Evolutionary conservation across 2,329 filamentous ascomycete species (phyloP), one percentile per base, ranked within the genome.

Genomic region (Claviceps paspali): DNA sequence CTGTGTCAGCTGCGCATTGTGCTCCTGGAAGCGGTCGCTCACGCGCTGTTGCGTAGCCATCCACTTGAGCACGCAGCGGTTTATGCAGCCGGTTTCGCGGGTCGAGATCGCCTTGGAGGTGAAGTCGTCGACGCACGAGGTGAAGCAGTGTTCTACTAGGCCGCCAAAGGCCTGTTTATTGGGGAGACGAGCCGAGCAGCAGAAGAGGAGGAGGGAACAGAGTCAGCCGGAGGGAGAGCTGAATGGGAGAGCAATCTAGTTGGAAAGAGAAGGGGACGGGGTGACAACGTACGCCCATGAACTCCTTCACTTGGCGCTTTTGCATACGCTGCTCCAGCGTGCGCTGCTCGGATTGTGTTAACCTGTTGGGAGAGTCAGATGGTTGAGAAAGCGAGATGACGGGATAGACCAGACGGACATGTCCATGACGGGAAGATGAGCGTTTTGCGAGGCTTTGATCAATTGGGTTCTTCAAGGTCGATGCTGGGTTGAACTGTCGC

Each of bases 261-360:
- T n/a, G 29, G 4, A 30, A 9, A 19, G 17, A n/a, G n/a, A 32
- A 17, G 15, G 33, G 2, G 33, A 30, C 7, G 31, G 21, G 21
- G 36, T 33, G 42, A 39, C 27, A 39, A 70, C 84, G 51, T 72
- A 96, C 91, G 53, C 76, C 82, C 80, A 96, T 94, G 59, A 98
- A 96, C 59, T 96, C 88, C 68, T 94, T 94, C 72, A 98, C 84
- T 66, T 98, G 91, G 65, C 91, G 92, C 66, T 83, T 82, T 69
- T 96, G 86, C 76, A 98, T 87, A 63, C 91, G 85, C 65, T 76
- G 66, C 64, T 93, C 81, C 57, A 98, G 82, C 71, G 91, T 84
- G 65, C 84, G 82, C 69, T 92, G 83, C 70, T 96, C 88, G 52
- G 76, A 61, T 52, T 70, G 58, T 49, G 74, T 83, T 57, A 93